A percentile compares a stretch with the other conserved stretches of the same genome.
phyloP scores from a whole-genome alignment of 495 filamentous ascomycete species.

The Tirmania nivea region DNA sequence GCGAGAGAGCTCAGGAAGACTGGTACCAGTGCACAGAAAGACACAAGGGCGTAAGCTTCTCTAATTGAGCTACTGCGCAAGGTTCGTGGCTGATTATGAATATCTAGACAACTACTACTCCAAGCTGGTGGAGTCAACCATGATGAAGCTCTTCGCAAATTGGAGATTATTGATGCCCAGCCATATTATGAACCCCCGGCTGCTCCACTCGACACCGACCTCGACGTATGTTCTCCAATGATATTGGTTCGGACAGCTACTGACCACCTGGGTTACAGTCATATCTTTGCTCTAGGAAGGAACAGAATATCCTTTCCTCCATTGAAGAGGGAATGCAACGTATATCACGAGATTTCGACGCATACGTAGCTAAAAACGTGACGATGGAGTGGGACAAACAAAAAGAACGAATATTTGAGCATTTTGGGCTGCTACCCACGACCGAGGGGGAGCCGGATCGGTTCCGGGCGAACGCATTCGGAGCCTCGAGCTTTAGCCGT shows the following conservation, averaged over 20 bases:
- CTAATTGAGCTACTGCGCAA: not conserved
- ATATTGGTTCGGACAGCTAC: not conserved
- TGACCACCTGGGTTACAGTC: slow-evolving; percentile 23
- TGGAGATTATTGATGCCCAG: slow-evolving; percentile 19
- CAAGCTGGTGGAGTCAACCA: slow-evolving; percentile 17
- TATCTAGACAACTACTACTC: slow-evolving; percentile 16
- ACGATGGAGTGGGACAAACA: slow-evolving; percentile 91
- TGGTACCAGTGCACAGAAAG: slow-evolving; percentile 7
- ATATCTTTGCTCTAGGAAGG: slow-evolving; percentile 63
- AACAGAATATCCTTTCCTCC: slow-evolving; percentile 77
- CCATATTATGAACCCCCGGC: slow-evolving; percentile 15
- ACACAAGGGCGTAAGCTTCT: slow-evolving; percentile 16
- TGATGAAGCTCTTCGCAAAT: slow-evolving; percentile 18
- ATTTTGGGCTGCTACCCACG: slow-evolving; percentile 68
- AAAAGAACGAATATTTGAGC: slow-evolving; percentile 74
- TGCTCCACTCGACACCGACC: slow-evolving; percentile 18
- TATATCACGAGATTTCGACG: slow-evolving; percentile 72
- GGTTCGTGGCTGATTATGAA: not conserved
- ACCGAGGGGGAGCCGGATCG: slow-evolving; percentile 27
- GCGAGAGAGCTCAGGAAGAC: slow-evolving; percentile 18
- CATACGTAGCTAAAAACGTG: slow-evolving; percentile 80
- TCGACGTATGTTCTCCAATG: slow-evolving; percentile 9
- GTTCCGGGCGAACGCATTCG: slow-evolving; percentile 18
- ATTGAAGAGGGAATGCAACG: slow-evolving; percentile 70
- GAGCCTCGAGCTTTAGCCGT: slow-evolving; percentile 32